Base-by-base conservation (phyloP, 495 filamentous ascomycete species). In the Xylaria telfairii region DNA sequence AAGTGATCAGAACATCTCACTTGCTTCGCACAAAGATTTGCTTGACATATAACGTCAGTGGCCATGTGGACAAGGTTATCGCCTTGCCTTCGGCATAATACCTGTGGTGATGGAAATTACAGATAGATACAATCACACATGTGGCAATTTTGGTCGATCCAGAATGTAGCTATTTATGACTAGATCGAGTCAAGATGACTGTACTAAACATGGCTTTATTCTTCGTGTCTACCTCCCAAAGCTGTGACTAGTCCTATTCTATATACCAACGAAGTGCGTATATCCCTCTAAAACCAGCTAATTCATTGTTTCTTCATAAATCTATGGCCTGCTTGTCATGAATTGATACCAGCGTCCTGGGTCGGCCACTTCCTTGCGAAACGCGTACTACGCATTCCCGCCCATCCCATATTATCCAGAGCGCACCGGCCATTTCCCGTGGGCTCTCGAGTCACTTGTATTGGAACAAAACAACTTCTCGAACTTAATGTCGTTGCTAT, bases 111-210 rank as follows among this genome's bases (percentile, higher is more conserved):
- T 71, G 70, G 64, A 76, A 65, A 51, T 70, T 70, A 47, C 68
- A 70, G 70, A 76, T 74, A 78, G 71, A 74, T 76, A 74, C 57
- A 69, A 68, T 67, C 71, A 34, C 68, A 74, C 71, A 72, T 76
- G 61, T 73, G 76, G 64, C 70, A 73, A 74, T 78, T 78, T 78
- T 78, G 76, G 74, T 69, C 67, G 74, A 72, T 72, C 56, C 59
- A 70, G 72, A 73, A 75, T 76, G 72, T 76, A 78, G 62, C 51
- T 71, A 66, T 30, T 60, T 66, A 46, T 60, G 37, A 66, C 62
- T 26, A 60, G 39, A 49, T 71, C 61, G 30, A 66, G 61, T 61
- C 56, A 51, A 39, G 56, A 69, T 9, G 21, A 62, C 44, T 6
- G 12, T 44, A 61, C 46, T 21, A 13, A 49, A 12, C 3, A 7